phyloP scores from a whole-genome alignment of 148 eudicot species.

The Rhododendron henanense region DNA sequence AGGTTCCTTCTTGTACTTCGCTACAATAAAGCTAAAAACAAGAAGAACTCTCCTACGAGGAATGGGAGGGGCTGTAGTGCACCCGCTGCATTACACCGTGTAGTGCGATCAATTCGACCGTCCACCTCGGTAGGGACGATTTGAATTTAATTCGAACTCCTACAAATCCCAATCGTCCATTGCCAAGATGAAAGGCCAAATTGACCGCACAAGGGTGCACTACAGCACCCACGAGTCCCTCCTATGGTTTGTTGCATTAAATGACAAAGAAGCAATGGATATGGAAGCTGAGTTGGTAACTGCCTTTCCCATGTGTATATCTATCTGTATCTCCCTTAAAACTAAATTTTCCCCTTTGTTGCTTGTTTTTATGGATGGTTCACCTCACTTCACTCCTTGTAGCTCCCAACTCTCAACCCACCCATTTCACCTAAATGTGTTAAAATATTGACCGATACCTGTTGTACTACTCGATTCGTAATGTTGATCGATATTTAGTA shows the following conservation, averaged over 20 bases:
- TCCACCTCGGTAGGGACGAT: too few species aligned
- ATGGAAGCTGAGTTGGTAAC: constrained; percentile 35
- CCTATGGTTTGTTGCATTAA: constrained; percentile 37
- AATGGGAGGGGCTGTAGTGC: too few species aligned
- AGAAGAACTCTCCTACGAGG: constrained; percentile 9
- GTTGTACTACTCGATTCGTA: constrained; percentile 21
- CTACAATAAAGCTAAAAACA: neutral
- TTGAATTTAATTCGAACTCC: too few species aligned
- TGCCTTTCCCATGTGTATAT: constrained; percentile 22
- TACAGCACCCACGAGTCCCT: neutral
- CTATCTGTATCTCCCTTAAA: neutral
- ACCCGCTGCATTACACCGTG: too few species aligned
- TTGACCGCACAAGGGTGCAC: too few species aligned
- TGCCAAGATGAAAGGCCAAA: too few species aligned
- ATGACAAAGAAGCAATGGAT: constrained; percentile 36
- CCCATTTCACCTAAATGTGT: constrained; percentile 19
- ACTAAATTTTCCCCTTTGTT: neutral
- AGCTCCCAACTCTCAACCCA: constrained; percentile 8
- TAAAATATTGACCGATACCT: constrained; percentile 3
- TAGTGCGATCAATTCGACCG: too few species aligned
- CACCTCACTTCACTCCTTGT: constrained; percentile 18
- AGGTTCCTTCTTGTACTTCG: constrained; percentile 22
- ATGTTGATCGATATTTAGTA: neutral
- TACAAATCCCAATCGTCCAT: too few species aligned
- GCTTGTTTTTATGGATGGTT: constrained; percentile 15